A percentile compares a stretch with the other conserved stretches of the same genome.
phyloP scores from a whole-genome alignment of 2,329 filamentous ascomycete species.

The Colletotrichum cuscutae region DNA sequence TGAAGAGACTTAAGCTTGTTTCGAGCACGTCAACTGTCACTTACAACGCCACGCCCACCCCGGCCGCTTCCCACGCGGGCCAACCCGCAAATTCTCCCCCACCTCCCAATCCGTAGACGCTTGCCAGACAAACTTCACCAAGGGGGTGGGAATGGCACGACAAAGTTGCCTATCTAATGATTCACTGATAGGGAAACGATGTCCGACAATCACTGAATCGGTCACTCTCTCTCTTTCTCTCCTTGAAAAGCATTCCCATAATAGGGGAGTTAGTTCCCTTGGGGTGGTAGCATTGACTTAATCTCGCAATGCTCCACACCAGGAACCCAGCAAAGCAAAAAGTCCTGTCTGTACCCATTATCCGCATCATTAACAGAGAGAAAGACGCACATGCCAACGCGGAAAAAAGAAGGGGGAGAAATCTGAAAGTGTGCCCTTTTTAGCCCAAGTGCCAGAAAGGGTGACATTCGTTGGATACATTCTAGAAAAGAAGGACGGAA shows the following conservation, averaged over 20 bases:
- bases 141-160: not conserved
- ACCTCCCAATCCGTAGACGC: not conserved
- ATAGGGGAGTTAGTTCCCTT: not conserved
- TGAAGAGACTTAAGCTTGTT: not conserved
- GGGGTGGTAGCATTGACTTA: slow-evolving; percentile 31
- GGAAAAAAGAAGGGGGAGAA: not conserved
- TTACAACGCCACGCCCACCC: not conserved
- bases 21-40: not conserved
- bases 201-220: not conserved
- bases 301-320: slow-evolving; percentile 32
- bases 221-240: not conserved
- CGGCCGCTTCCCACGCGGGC: not conserved
- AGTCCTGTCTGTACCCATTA: not conserved
- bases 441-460: not conserved
- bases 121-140: not conserved
- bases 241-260: not conserved
- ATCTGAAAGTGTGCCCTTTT: not conserved
- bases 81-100: not conserved
- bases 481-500: not conserved
- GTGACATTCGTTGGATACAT: not conserved
- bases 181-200: not conserved
- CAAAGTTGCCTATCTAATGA: not conserved
- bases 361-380: slow-evolving; percentile 10
- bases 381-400: slow-evolving; percentile 4
- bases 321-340: not conserved